Conservation (phyloP, 139 green algal species). For the Volvox reticuliferus region DNA sequence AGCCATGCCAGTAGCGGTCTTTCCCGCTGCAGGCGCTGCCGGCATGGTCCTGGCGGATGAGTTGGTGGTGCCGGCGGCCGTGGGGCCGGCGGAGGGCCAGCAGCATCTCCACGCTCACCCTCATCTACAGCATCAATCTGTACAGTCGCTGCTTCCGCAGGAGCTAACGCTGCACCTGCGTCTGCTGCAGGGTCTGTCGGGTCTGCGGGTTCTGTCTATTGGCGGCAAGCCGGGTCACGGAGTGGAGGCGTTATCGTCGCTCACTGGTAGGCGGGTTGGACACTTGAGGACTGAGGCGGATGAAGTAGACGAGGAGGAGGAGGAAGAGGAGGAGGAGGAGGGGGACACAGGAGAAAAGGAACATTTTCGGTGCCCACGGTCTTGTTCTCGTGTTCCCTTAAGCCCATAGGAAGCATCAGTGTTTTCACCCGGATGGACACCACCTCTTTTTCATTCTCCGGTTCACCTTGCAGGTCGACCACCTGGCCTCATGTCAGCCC, state of each 20-base stretch:
- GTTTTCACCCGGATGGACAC: too few species aligned
- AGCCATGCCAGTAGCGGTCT: not conserved
- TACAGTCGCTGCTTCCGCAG: not conserved
- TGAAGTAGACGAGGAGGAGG: not conserved
- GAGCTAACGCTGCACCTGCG: constrained; percentile 45
- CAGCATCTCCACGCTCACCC: not conserved
- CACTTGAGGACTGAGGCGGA: not conserved
- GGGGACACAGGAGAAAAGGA: not conserved
- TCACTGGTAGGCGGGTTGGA: not conserved
- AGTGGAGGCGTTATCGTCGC: constrained; percentile 43
- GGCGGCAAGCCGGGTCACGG: constrained; percentile 39
- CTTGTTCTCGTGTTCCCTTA: too few species aligned
- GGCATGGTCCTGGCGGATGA: not conserved
- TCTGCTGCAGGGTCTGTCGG: constrained; percentile 40
- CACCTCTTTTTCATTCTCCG: too few species aligned
- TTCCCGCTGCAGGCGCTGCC: not conserved
- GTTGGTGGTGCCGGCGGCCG: not conserved
- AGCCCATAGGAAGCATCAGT: too few species aligned
- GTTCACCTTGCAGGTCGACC: too few species aligned
- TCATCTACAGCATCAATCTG: not conserved
- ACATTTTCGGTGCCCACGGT: not conserved
- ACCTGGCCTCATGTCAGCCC: too few species aligned
- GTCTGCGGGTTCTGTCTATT: constrained; percentile 24
- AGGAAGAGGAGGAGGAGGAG: not conserved
- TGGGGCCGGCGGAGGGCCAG: not conserved